Percentiles rank a stretch among this genome's conserved stretches.
Conservation (phyloP, 805 yeast species). For the Kregervanrija delftensis region DNA sequence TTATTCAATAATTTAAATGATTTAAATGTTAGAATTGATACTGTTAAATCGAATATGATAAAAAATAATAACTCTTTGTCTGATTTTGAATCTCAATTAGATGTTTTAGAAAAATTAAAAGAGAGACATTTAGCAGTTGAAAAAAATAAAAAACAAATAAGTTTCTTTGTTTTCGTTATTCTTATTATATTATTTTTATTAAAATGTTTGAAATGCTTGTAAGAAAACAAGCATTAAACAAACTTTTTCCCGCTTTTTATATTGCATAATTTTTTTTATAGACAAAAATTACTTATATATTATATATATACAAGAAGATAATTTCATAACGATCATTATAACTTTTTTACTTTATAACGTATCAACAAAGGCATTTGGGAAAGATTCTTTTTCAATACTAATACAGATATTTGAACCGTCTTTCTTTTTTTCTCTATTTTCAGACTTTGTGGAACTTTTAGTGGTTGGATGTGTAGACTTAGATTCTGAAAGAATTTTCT, state of each 20-base stretch:
- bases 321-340: too few relatives aligned
- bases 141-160: conserved; percentile 5
- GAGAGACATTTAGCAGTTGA: conserved; percentile 8
- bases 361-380: conserved; percentile 1
- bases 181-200: not conserved
- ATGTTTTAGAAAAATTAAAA: conserved; percentile 15
- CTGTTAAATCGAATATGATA: conserved; percentile 16
- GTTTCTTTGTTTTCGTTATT: not conserved
- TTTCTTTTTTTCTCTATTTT: not conserved
- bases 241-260: too few relatives aligned
- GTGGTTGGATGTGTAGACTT: too few relatives aligned
- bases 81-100: conserved; percentile 15
- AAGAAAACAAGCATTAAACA: too few relatives aligned
- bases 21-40: conserved; percentile 21
- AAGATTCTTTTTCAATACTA: not conserved
- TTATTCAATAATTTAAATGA: conserved; percentile 23
- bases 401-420: not conserved
- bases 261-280: too few relatives aligned
- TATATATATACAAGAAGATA: too few relatives aligned
- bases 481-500: conserved; percentile 7
- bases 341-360: too few relatives aligned
- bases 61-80: conserved; percentile 17
- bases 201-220: not conserved
- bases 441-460: too few relatives aligned
- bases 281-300: too few relatives aligned